Conservation (phyloP, 1,284 basidiomycete species). For the Cryptococcus wingfieldii region DNA sequence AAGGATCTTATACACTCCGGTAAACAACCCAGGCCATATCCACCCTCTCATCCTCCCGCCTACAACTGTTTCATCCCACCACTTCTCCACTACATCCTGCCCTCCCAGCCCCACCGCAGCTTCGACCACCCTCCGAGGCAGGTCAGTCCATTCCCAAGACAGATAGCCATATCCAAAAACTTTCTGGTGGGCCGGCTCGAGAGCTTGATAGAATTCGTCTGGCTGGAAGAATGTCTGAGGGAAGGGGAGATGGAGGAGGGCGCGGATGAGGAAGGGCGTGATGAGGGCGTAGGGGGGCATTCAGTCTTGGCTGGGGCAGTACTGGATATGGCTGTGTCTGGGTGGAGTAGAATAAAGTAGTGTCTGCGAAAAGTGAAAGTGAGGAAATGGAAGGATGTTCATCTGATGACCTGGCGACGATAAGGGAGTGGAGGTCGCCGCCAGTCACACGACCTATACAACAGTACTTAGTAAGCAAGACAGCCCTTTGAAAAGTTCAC, state of each 20-base stretch:
- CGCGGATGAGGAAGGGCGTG: conserved; percentile 45
- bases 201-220: conserved; percentile 93
- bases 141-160: conserved; percentile 92
- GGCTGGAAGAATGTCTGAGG: conserved; percentile 93
- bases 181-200: conserved; percentile 82
- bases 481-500: too few relatives aligned
- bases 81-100: not conserved
- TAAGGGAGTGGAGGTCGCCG: too few relatives aligned
- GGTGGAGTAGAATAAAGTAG: too few relatives aligned
- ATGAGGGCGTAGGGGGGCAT: conserved; percentile 24
- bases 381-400: not conserved
- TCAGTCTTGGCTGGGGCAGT: not conserved
- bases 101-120: not conserved
- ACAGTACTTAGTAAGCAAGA: too few relatives aligned
- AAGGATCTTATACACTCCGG: conserved; percentile 70
- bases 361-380: not conserved
- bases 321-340: too few relatives aligned
- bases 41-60: conserved; percentile 37
- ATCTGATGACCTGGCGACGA: not conserved
- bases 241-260: conserved; percentile 54
- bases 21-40: conserved; percentile 58
- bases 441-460: too few relatives aligned
- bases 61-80: conserved; percentile 17
- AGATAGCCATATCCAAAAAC: conserved; percentile 89
- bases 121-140: conserved; percentile 24